phyloP scores from a whole-genome alignment of 1,139 yeast genomes.

The Geotrichum citri-aurantii region DNA sequence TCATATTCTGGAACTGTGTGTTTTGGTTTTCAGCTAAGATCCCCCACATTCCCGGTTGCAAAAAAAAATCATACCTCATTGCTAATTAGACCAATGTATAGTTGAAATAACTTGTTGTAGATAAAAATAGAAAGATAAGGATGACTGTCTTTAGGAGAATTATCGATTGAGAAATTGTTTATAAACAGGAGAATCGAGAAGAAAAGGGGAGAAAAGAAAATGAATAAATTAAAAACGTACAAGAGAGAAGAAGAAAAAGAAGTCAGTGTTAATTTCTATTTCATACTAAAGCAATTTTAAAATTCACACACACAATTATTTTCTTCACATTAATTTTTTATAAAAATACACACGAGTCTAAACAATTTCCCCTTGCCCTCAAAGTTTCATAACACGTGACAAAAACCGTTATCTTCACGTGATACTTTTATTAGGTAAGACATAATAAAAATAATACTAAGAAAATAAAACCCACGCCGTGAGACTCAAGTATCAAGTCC shows the following conservation, averaged over 20 bases:
- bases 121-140: too few species aligned
- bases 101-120: background rate
- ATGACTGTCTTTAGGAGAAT: too few species aligned
- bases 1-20: too few species aligned
- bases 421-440: background rate
- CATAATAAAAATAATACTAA: too few species aligned
- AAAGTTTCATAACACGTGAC: background rate
- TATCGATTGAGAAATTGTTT: too few species aligned
- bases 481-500: too few species aligned
- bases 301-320: background rate
- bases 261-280: background rate
- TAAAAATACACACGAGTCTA: too few species aligned
- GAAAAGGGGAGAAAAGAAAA: too few species aligned
- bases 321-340: too few species aligned
- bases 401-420: background rate
- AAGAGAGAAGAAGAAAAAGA: background rate
- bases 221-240: background rate
- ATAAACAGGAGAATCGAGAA: too few species aligned
- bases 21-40: background rate
- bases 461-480: too few species aligned
- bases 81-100: background rate
- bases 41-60: background rate
- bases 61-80: constrained; percentile 5
- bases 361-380: background rate
- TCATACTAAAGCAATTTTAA: background rate